Conservation (phyloP, 257 asterid genomes). For the Coffea eugenioides region DNA sequence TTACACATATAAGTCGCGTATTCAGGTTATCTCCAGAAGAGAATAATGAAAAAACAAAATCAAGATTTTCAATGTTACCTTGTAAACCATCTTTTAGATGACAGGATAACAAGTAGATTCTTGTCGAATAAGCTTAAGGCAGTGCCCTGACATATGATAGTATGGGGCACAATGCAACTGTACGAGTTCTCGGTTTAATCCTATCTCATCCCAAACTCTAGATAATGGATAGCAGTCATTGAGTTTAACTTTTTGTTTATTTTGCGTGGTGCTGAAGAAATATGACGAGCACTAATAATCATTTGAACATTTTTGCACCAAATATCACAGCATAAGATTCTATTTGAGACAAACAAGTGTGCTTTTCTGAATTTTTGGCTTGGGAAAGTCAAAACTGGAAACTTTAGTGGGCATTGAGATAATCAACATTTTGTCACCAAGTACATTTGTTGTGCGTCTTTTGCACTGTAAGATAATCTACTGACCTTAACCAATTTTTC, state of each 20-base stretch:
- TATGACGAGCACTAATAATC: not conserved
- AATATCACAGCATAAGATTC: not conserved
- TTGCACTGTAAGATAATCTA: not conserved
- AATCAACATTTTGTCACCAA: not conserved
- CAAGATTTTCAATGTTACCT: not conserved
- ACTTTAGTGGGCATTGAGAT: not conserved
- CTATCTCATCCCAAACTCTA: not conserved
- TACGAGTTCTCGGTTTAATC: not conserved
- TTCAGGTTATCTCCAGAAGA: not conserved
- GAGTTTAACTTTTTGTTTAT: not conserved
- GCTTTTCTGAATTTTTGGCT: not conserved
- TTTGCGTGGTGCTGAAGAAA: not conserved
- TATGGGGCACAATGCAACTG: not conserved
- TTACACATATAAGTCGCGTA: not conserved
- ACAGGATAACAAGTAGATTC: not conserved
- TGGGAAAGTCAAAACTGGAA: not conserved
- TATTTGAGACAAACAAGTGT: not conserved
- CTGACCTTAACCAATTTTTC: conserved; percentile 22
- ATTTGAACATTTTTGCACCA: not conserved
- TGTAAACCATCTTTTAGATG: not conserved
- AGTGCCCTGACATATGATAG: not conserved
- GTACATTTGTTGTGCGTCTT: not conserved
- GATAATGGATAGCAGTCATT: not conserved
- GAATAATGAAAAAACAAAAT: not conserved
- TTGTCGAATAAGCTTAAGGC: not conserved